Percentiles rank a stretch among this genome's conserved stretches.
phyloP scores from a whole-genome alignment of 352 stramenopile genomes.

The Globisporangium lucens region DNA sequence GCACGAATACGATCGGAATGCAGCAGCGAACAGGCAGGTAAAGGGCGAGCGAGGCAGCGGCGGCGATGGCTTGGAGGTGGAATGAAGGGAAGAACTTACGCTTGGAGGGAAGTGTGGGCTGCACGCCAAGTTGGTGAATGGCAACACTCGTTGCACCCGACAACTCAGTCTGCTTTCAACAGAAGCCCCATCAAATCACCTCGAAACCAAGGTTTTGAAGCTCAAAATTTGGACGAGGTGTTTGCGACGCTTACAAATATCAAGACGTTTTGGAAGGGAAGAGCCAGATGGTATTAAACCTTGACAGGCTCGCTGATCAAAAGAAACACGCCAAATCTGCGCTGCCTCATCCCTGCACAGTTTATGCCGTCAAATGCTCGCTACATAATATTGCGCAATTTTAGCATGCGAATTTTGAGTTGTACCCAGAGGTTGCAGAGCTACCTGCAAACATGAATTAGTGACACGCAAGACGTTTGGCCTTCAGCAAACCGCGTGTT shows the following conservation, averaged over 20 bases:
- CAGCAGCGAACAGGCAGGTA: not conserved
- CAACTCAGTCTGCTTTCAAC: not conserved
- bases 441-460: not conserved
- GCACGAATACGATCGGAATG: not conserved
- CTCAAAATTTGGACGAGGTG: not conserved
- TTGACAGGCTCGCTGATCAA: slow-evolving; percentile 1
- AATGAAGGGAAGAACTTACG: slow-evolving; percentile 1
- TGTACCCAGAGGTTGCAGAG: not conserved
- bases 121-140: slow-evolving; percentile 15
- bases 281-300: not conserved
- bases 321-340: slow-evolving; percentile 7
- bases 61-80: not conserved
- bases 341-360: not conserved
- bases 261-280: not conserved
- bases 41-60: not conserved
- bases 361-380: not conserved
- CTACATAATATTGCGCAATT: not conserved
- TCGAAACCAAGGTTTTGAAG: not conserved
- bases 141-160: slow-evolving; percentile 1
- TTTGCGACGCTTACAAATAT: not conserved
- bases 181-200: slow-evolving; percentile 8
- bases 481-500: slow-evolving; percentile 5
- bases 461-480: slow-evolving; percentile 8
- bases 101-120: slow-evolving; percentile 1
- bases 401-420: not conserved